phyloP scores from a whole-genome alignment of 179 eudicot genomes.

The Silene noctiflora region DNA sequence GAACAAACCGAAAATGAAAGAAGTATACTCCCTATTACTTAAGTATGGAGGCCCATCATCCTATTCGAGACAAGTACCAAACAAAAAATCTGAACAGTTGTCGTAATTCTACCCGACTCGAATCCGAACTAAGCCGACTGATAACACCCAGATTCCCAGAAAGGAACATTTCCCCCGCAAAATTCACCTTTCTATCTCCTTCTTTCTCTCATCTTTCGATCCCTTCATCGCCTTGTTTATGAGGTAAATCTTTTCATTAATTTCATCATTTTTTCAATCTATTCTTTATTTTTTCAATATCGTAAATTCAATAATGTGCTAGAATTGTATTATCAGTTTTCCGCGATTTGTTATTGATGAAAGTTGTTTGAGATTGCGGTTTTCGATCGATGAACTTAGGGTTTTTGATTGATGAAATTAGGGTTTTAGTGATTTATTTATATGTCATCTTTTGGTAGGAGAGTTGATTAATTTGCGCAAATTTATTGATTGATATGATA shows the following conservation, averaged over 20 bases:
- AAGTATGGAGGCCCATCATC: too few relatives aligned
- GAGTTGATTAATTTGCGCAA: neutral
- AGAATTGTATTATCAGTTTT: neutral
- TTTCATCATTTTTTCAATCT: neutral
- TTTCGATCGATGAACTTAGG: slow-evolving; percentile 10
- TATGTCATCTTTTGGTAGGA: neutral
- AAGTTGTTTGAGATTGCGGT: neutral
- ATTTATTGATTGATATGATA: neutral
- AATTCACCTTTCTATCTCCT: neutral
- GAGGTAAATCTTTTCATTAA: slow-evolving; percentile 38
- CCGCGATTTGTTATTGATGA: neutral
- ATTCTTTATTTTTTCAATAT: neutral
- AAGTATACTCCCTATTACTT: too few relatives aligned
- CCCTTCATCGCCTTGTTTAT: slow-evolving; percentile 59
- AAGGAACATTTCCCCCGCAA: too few relatives aligned
- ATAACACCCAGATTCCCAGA: too few relatives aligned
- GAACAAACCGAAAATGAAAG: too few relatives aligned
- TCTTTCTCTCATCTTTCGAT: slow-evolving; percentile 39
- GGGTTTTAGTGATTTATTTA: neutral
- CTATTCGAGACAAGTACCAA: too few relatives aligned
- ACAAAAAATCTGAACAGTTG: too few relatives aligned
- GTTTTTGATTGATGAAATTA: too few relatives aligned
- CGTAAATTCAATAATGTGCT: neutral
- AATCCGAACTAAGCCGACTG: too few relatives aligned
- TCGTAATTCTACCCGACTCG: too few relatives aligned